Evolutionary conservation across 176 grass and related monocot genomes (phyloP), one percentile per base, ranked within the genome.

Genomic region (Juncus inflexus): DNA sequence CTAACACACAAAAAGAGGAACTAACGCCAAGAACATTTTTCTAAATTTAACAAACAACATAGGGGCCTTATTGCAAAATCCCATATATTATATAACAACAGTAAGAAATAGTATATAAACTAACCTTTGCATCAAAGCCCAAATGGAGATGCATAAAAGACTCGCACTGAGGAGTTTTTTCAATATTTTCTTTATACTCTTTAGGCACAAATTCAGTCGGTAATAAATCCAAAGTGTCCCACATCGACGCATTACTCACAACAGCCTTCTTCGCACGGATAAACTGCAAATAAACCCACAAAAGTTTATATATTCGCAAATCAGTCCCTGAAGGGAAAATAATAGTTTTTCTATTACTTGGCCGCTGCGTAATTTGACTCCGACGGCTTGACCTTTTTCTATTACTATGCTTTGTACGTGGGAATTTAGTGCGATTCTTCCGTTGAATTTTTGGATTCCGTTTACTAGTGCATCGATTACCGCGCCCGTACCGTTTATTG

Each of bases 71-170:
- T 80, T 76, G 39, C 6, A 39, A 59, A 11, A 42, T 77, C 19
- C 1, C 19, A 28, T 28, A 28, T 1, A 28, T 28, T 28, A 28
- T 28, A 28, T 28, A 28, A 28, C 12, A 12, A 28, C 37, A 58
- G 43, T 35, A 55, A 28, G 12, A 0, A 81, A 50, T 15, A 58
- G 11, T 81, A 76, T 9, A 55, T 63, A 3, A 68, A 60, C 76
- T 60, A 15, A 89, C 94, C 83, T 83, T 59, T 37, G 65, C 78
- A 57, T 99, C 88, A 40, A 99, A 92, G 69, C 88, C 94, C 65
- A 89, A 72, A 68, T 99, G 88, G 65, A 92, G 88, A 78, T 90
- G 94, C 94, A 99, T 92, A 74, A 99, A 92, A 3, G 85, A 99
- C 42, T 92, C 94, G 55, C 94, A 99, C 50, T 92, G 85, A 42